Evolutionary conservation across 2,329 filamentous ascomycete genomes (phyloP).

Genomic region (Aspergillus neoniger): DNA sequence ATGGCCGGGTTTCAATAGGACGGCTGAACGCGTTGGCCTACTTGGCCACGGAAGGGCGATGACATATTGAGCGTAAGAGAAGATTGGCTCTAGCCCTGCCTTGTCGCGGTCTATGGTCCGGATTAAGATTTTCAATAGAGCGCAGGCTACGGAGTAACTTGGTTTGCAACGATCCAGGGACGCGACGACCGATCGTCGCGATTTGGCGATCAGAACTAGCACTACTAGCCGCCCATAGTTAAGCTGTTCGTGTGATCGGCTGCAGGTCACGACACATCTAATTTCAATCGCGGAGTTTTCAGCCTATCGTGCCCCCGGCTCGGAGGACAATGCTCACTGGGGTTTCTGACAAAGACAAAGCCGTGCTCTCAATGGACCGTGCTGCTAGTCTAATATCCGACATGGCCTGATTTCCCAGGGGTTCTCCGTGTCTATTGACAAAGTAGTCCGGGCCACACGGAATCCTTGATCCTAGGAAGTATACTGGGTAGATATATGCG

Average conservation of each 20-base stretch:
- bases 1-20: background rate
- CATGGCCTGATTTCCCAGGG: constrained; percentile 14
- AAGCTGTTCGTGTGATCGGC: constrained; percentile 17
- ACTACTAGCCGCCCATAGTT: constrained; percentile 20
- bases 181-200: constrained; percentile 14
- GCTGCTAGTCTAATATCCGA: constrained; percentile 13
- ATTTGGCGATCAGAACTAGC: constrained; percentile 17
- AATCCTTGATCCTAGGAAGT: background rate
- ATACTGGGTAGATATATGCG: background rate
- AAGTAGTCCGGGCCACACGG: constrained; percentile 6
- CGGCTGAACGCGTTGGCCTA: constrained; percentile 3
- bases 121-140: constrained; percentile 8
- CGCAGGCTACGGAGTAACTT: constrained; percentile 4
- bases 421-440: constrained; percentile 4
- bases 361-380: constrained; percentile 13
- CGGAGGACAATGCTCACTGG: constrained; percentile 15
- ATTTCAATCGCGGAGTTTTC: constrained; percentile 16
- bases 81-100: constrained; percentile 1
- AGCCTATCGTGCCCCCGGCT: constrained; percentile 15
- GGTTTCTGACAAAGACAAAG: background rate
- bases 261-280: constrained; percentile 23
- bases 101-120: background rate
- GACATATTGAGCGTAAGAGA: constrained; percentile 2
- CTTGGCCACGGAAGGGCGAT: constrained; percentile 4
- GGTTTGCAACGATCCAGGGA: constrained; percentile 6